Evolutionary conservation across 768 basidiomycete species (phyloP).

Genomic region (Suillus spraguei): DNA sequence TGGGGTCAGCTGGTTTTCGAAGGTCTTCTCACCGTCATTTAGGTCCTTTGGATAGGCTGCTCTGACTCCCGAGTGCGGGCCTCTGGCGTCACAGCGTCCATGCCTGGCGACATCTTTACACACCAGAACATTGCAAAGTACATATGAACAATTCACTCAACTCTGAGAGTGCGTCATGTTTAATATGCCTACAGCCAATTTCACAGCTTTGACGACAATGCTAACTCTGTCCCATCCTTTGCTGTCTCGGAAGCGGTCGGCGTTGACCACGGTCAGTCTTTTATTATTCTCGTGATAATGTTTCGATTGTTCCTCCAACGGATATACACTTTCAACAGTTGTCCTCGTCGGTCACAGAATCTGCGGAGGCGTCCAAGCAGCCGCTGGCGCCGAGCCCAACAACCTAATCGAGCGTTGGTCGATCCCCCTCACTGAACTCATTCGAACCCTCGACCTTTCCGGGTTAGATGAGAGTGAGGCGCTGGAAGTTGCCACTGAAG

Average conservation of each 20-base stretch:
- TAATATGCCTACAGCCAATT: slow-evolving; percentile 56
- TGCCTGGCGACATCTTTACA: slow-evolving; percentile 82
- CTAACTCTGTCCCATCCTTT: slow-evolving; percentile 70
- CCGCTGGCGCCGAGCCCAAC: slow-evolving; percentile 24
- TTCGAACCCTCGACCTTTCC: slow-evolving; percentile 45
- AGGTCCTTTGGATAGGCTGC: slow-evolving; percentile 85
- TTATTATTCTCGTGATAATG: slow-evolving; percentile 37
- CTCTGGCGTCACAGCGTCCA: slow-evolving; percentile 67
- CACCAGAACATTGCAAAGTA: slow-evolving; percentile 91
- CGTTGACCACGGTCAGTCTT: slow-evolving; percentile 74
- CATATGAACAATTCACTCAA: no score
- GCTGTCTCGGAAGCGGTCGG: slow-evolving; percentile 75
- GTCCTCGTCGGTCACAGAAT: slow-evolving; percentile 81
- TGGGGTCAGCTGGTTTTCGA: no score
- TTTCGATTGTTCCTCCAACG: slow-evolving; percentile 16
- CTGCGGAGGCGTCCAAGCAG: slow-evolving; percentile 71
- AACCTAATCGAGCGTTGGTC: slow-evolving; percentile 72
- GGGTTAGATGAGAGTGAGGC: slow-evolving; percentile 37
- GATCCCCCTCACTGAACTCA: slow-evolving; percentile 59
- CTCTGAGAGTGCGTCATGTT: background rate
- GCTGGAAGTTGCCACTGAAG: slow-evolving; percentile 52
- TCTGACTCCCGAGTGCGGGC: slow-evolving; percentile 89
- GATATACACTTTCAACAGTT: slow-evolving; percentile 44
- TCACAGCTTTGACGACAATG: slow-evolving; percentile 69
- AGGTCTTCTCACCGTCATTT: background rate